Percentiles rank a stretch among this genome's conserved stretches.
Conservation (phyloP, 306 rosid species). For the Pueraria montana region DNA sequence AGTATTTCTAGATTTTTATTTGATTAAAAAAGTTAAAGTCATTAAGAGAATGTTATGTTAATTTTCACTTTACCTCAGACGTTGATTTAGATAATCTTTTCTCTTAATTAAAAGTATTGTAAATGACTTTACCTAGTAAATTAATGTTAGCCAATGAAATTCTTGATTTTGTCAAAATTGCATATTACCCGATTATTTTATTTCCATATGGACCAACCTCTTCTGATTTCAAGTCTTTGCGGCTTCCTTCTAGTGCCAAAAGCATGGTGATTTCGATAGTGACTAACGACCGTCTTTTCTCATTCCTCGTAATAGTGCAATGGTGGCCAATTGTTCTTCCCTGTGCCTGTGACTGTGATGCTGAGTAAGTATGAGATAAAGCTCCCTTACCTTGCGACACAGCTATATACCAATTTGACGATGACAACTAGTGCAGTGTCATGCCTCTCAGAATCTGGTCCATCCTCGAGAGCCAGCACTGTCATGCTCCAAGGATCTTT, state of each 20-base stretch:
- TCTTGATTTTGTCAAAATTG: too few relatives aligned
- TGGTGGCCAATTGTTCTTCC: not conserved
- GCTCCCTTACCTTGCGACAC: not conserved
- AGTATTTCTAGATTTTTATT: too few relatives aligned
- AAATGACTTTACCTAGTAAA: too few relatives aligned
- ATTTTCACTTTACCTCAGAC: too few relatives aligned
- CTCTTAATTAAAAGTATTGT: too few relatives aligned
- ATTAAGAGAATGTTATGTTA: too few relatives aligned
- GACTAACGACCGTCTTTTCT: not conserved
- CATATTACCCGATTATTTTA: too few relatives aligned
- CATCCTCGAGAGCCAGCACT: not conserved
- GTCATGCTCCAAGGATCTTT: not conserved
- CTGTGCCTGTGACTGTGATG: too few relatives aligned
- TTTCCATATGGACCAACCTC: not conserved
- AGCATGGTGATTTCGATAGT: too few relatives aligned
- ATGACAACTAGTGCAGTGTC: not conserved
- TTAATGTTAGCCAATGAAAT: too few relatives aligned
- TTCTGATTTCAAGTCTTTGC: not conserved
- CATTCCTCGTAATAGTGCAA: not conserved
- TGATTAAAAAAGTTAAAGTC: too few relatives aligned
- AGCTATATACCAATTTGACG: not conserved
- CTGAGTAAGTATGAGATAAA: not conserved
- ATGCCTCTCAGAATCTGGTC: not conserved
- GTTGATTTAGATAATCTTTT: too few relatives aligned
- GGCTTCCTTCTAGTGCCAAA: not conserved